These are phyloP conservation scores for Aureobasidium musti DNA, from an alignment of 2,329 filamentous ascomycete genomes.

Conservation along the genomic window DNA sequence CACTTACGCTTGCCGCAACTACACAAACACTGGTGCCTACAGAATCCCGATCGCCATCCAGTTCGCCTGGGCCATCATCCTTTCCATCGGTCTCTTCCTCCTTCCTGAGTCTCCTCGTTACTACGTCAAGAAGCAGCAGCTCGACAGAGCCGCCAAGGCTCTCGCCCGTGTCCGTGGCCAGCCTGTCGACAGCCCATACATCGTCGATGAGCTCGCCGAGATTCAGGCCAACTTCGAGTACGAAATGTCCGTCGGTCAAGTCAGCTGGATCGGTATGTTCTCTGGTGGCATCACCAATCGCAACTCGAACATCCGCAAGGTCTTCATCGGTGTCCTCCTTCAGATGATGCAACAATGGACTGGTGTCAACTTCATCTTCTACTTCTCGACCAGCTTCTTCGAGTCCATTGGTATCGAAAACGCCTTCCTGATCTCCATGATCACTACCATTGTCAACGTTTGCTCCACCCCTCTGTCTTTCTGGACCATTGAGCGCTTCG, in stretches of 20 bases:
- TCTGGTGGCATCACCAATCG: constrained; percentile 55
- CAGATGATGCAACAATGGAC: constrained; percentile 63
- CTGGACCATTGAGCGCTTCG: constrained; percentile 79
- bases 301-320: constrained; percentile 54
- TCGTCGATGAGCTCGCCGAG: constrained; percentile 78
- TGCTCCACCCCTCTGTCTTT: constrained; percentile 83
- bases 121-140: constrained; percentile 74
- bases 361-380: constrained; percentile 88
- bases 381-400: constrained; percentile 78
- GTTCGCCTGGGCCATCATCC: constrained; percentile 76
- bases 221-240: constrained; percentile 89
- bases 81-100: constrained; percentile 68
- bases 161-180: constrained; percentile 75
- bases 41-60: constrained; percentile 80
- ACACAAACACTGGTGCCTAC: constrained; percentile 66
- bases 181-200: constrained; percentile 68
- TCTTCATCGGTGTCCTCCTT: constrained; percentile 49
- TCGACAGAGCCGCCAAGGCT: constrained; percentile 64
- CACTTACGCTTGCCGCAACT: constrained; percentile 68
- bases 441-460: constrained; percentile 89
- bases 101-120: constrained; percentile 85
- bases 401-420: constrained; percentile 72
- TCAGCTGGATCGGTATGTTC: constrained; percentile 67
- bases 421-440: constrained; percentile 78
- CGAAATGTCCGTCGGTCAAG: constrained; percentile 68